phyloP scores from a whole-genome alignment of 108 stramenopile species.

The Bacterosira constricta region DNA sequence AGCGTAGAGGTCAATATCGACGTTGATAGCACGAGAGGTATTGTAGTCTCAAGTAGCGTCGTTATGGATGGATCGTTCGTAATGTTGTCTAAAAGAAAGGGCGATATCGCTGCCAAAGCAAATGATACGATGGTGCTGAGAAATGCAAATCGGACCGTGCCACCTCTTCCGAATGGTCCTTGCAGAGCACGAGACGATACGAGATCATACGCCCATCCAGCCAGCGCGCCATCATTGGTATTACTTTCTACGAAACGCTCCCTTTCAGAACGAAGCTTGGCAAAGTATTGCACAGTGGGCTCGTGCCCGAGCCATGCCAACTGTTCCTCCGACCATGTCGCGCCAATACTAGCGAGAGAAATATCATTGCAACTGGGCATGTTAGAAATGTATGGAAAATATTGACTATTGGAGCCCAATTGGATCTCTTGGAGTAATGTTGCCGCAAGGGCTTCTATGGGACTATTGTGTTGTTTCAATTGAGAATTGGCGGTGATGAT shows the following conservation, averaged over 20 bases:
- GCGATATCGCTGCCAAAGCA: neutral
- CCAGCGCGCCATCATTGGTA: neutral
- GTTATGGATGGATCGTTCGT: too few species aligned
- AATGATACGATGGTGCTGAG: neutral
- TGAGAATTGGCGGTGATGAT: neutral
- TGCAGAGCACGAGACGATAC: neutral
- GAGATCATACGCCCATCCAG: conserved; percentile 2
- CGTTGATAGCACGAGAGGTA: neutral
- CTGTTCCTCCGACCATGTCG: neutral
- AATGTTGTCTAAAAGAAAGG: neutral
- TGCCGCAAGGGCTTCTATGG: neutral
- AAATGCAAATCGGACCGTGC: neutral
- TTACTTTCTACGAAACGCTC: neutral
- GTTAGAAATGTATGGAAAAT: neutral
- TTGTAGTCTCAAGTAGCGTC: too few species aligned
- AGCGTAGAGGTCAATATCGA: neutral
- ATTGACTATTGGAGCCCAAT: neutral
- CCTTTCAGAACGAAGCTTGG: neutral
- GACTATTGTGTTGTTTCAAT: neutral
- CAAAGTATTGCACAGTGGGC: neutral
- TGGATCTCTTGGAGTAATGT: neutral
- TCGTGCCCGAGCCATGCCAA: neutral
- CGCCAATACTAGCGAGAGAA: neutral
- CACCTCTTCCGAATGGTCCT: conserved; percentile 1
- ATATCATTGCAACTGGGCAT: neutral